Evolutionary conservation across 371 early-diverging fungal genomes (phyloP).

Genomic region (Mucor lusitanicus): DNA sequence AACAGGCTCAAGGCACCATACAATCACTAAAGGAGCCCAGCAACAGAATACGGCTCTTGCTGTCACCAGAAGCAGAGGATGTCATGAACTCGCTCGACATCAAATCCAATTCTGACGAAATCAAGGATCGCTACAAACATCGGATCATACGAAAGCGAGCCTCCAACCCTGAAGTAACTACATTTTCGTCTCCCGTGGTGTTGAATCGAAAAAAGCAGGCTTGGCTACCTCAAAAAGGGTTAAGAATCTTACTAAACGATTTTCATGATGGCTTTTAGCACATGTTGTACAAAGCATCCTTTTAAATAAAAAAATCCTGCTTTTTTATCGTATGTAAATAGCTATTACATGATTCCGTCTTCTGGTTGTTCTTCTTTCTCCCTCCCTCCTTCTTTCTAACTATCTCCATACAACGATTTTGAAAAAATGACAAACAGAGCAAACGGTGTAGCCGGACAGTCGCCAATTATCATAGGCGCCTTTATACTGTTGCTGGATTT

Average conservation of each 20-base stretch:
- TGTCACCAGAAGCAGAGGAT: conserved; percentile 8
- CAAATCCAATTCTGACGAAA: background rate
- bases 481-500: conserved; percentile 18
- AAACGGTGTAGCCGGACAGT: background rate
- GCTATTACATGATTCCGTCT: background rate
- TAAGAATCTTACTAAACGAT: conserved; percentile 35
- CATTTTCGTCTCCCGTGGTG: background rate
- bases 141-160: conserved; percentile 43
- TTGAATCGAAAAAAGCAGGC: background rate
- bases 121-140: conserved; percentile 37
- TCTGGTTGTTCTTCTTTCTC: background rate
- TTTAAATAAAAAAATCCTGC: conserved; percentile 4
- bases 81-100: background rate
- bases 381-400: background rate
- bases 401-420: background rate
- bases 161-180: conserved; percentile 30
- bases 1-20: conserved; percentile 45
- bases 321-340: background rate
- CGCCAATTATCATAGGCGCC: conserved; percentile 17
- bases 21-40: conserved; percentile 29
- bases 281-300: conserved; percentile 1
- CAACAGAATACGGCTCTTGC: background rate
- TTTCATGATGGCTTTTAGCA: conserved; percentile 7
- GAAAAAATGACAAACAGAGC: background rate
- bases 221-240: conserved; percentile 38